phyloP scores from a whole-genome alignment of 805 yeast genomes.

The Yarrowia keelungensis region DNA sequence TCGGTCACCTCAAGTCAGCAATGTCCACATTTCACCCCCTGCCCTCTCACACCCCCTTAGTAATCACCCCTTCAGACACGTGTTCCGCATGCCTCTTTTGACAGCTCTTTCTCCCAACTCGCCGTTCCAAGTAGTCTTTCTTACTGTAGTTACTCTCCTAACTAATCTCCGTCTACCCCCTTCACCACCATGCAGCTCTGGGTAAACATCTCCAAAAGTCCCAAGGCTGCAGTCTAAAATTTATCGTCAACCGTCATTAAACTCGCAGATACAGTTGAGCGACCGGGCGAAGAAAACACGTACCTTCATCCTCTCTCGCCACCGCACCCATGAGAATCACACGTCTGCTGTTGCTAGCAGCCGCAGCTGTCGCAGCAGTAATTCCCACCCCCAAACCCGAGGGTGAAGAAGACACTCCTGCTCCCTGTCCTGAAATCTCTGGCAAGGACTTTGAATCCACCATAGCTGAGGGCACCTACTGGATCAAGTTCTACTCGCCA shows the following conservation, averaged over 20 bases:
- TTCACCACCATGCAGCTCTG: not conserved
- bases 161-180: not conserved
- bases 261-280: not conserved
- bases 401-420: not conserved
- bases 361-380: constrained; percentile 21
- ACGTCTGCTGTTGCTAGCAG: constrained; percentile 27
- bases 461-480: constrained; percentile 63
- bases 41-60: no score
- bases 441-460: constrained; percentile 58
- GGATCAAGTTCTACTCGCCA: constrained; percentile 91
- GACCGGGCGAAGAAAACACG: not conserved
- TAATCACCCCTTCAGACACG: not conserved
- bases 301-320: not conserved
- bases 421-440: constrained; percentile 49
- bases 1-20: no score
- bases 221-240: constrained; percentile 15
- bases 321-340: constrained; percentile 16
- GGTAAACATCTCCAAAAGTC: constrained; percentile 2
- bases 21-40: no score
- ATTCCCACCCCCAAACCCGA: constrained; percentile 18
- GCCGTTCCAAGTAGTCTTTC: not conserved
- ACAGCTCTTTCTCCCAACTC: constrained; percentile 15
- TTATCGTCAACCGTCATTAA: not conserved
- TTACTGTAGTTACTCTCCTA: not conserved
- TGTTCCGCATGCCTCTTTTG: constrained; percentile 9